Conservation (phyloP, 2,329 filamentous ascomycete genomes). For the Microcyclosporella mali region DNA sequence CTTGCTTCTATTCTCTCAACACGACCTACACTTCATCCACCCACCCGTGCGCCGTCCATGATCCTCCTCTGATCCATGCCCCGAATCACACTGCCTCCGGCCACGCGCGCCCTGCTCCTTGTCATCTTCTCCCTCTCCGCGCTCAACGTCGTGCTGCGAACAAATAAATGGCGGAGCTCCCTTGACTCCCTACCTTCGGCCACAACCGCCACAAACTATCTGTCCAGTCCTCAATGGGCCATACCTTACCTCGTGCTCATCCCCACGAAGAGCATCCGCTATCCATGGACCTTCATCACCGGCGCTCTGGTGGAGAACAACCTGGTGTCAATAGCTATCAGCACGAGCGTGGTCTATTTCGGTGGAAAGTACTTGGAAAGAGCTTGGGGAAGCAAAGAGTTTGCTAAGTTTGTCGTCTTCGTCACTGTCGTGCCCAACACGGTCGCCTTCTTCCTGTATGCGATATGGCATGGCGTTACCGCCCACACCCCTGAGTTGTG, state of each 20-base stretch:
- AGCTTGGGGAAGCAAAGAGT: constrained; percentile 87
- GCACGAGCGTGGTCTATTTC: constrained; percentile 74
- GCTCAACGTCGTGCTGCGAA: constrained; percentile 72
- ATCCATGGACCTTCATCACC: constrained; percentile 87
- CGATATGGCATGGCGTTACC: constrained; percentile 66
- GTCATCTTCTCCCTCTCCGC: constrained; percentile 70
- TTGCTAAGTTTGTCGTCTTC: constrained; percentile 81
- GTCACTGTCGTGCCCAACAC: constrained; percentile 74
- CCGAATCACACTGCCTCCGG: constrained; percentile 84
- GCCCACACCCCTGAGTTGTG: constrained; percentile 63
- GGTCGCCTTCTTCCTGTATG: constrained; percentile 65
- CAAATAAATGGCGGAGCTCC: constrained; percentile 54
- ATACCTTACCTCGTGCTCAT: constrained; percentile 81
- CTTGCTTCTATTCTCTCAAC: too few relatives aligned
- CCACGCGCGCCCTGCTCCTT: constrained; percentile 76
- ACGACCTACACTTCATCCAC: too few relatives aligned
- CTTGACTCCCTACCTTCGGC: constrained; percentile 23
- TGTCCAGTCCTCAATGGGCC: constrained; percentile 29
- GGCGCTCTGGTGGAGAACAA: constrained; percentile 90
- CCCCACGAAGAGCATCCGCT: constrained; percentile 73
- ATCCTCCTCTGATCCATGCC: constrained; percentile 12
- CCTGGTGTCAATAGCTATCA: constrained; percentile 74
- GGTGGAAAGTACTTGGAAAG: constrained; percentile 92
- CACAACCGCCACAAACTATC: constrained; percentile 29
- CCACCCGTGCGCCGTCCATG: too few relatives aligned